These are phyloP conservation scores for Erodium texanum DNA, from an alignment of 441 rosid genomes.

Conservation along the genomic window DNA sequence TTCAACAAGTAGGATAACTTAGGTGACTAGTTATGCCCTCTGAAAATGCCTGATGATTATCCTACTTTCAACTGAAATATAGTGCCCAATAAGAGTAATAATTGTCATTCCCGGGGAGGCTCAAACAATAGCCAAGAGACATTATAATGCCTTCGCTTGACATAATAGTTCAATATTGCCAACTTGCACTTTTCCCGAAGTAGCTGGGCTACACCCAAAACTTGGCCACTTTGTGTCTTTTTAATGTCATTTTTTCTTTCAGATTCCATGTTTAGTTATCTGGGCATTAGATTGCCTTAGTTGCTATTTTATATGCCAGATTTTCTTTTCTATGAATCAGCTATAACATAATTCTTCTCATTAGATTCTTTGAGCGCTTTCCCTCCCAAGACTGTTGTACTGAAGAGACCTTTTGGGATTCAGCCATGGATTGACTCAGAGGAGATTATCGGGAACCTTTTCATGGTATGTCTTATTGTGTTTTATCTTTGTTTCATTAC, in stretches of 20 bases:
- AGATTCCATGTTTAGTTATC: background rate
- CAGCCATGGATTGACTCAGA: conserved; percentile 87
- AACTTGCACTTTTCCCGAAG: too few relatives aligned
- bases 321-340: background rate
- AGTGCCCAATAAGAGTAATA: too few relatives aligned
- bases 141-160: too few relatives aligned
- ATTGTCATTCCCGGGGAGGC: too few relatives aligned
- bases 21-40: background rate
- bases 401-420: conserved; percentile 67
- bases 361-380: conserved; percentile 62
- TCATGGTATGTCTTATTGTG: conserved; percentile 56
- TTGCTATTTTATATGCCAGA: background rate
- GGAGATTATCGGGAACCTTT: conserved; percentile 76
- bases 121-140: too few relatives aligned
- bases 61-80: too few relatives aligned
- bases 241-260: background rate
- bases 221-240: background rate
- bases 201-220: background rate
- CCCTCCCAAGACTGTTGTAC: conserved; percentile 62
- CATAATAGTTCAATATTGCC: too few relatives aligned
- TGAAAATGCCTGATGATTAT: background rate
- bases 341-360: conserved; percentile 18
- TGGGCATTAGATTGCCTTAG: background rate
- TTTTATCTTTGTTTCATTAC: background rate
- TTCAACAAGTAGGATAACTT: background rate